Base-by-base conservation (phyloP, 2,329 filamentous ascomycete species). In the Macroventuria anomochaeta region DNA sequence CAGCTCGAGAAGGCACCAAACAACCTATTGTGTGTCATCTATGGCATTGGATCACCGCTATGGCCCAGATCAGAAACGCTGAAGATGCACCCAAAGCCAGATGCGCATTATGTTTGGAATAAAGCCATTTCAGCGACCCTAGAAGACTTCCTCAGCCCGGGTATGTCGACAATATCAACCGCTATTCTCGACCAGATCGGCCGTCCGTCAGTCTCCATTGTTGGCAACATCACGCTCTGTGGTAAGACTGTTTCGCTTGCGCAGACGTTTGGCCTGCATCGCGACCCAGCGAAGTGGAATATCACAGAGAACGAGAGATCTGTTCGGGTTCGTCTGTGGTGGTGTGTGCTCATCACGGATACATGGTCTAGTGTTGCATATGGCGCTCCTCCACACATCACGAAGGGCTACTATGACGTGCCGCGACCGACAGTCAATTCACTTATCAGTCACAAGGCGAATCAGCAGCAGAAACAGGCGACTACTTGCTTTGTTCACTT, bases 361-460 rank as follows among this genome's bases (percentile, higher is more conserved):
- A 77, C 81, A 33, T 85, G 82, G 81, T 77, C 81, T 47, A 83
- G 81, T 59, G 79, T 83, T 46, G 81, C 80, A 4, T 82, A 85
- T 60, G 82, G 82, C 4, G 79, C 81, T 2, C 82, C 82, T 17
- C 80, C 82, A 3, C 79, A 82, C 42, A 80, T 84, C 10, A 73
- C 76, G 3, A 79, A 79, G 53, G 77, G 77, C 20, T 81, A 83
- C 61, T 83, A 83, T 58, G 81, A 85, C 56, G 82, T 85, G 12
- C 81, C 82, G 13, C 64, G 82, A 34, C 82, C 83, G 3, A 79
- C 77, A 0, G 66, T 81, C 5, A 74, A 77, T 17, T 77, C 51
- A 34, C 79, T 63, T 6, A 61, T 72, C 56, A 79, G 44, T 53
- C 70, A 26, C 10, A 75, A 61, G 59, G 73, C 57, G 50, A 74